phyloP scores from a whole-genome alignment of 352 stramenopile genomes.

The Phytophthora hibernalis region DNA sequence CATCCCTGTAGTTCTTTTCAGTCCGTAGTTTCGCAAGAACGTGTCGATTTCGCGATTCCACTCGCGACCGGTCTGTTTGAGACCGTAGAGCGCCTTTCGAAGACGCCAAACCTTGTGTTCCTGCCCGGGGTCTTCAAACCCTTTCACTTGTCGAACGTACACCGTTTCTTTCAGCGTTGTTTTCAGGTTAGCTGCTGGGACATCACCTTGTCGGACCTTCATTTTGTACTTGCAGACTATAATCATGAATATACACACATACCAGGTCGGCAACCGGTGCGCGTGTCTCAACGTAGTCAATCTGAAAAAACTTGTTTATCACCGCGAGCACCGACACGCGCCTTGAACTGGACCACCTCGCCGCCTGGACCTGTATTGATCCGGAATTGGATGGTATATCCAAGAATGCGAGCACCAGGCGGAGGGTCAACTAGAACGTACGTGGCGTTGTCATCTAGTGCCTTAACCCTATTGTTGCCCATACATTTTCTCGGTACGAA shows the following conservation, averaged over 20 bases:
- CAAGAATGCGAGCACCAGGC: slow-evolving; percentile 1
- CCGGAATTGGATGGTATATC: slow-evolving; percentile 8
- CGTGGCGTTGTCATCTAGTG: slow-evolving; percentile 4
- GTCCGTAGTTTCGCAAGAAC: slow-evolving; percentile 4
- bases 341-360: slow-evolving; percentile 12
- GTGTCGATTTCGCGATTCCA: slow-evolving; percentile 11
- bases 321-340: slow-evolving; percentile 2
- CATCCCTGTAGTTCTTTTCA: background rate
- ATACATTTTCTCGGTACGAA: background rate
- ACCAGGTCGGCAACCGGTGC: background rate
- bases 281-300: slow-evolving; percentile 5
- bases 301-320: slow-evolving; percentile 4
- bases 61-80: slow-evolving; percentile 7
- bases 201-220: background rate
- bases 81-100: slow-evolving; percentile 5
- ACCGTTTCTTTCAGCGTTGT: slow-evolving; percentile 1
- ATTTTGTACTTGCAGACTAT: too few species aligned
- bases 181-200: slow-evolving; percentile 7
- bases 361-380: slow-evolving; percentile 4
- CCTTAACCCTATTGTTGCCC: background rate
- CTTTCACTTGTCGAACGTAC: slow-evolving; percentile 2
- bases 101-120: slow-evolving; percentile 4
- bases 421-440: slow-evolving; percentile 6
- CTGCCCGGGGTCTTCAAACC: slow-evolving; percentile 3
- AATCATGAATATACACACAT: background rate